phyloP scores from a whole-genome alignment of 2,329 filamentous ascomycete species.

The Monosporascus sp. region DNA sequence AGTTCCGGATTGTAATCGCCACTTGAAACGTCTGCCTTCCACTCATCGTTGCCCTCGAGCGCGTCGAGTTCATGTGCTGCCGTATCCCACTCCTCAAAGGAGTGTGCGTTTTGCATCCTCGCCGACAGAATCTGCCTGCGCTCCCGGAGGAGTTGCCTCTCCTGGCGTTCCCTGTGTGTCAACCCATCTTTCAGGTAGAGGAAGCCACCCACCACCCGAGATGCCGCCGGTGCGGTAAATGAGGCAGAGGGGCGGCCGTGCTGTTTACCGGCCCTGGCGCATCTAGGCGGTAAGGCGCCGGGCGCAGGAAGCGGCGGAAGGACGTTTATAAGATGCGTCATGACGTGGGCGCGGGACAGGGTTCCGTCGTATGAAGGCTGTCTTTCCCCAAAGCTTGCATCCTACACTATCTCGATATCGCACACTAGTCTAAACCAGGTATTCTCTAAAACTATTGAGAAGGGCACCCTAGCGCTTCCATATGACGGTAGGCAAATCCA shows the following conservation, averaged over 20 bases:
- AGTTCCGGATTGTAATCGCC: slow-evolving; percentile 67
- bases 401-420: slow-evolving; percentile 1
- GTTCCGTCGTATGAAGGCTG: slow-evolving; percentile 2
- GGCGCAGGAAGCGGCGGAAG: slow-evolving; percentile 14
- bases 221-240: slow-evolving; percentile 21
- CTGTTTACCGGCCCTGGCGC: slow-evolving; percentile 4
- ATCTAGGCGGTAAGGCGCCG: slow-evolving; percentile 4
- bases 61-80: slow-evolving; percentile 73
- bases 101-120: slow-evolving; percentile 63
- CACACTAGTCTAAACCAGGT: neutral
- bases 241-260: neutral
- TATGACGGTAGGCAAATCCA: too few relatives aligned
- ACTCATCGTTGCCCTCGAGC: slow-evolving; percentile 73
- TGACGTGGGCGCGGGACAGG: slow-evolving; percentile 10
- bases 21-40: slow-evolving; percentile 64
- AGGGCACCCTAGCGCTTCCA: too few relatives aligned
- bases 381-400: slow-evolving; percentile 6
- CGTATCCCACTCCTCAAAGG: slow-evolving; percentile 65
- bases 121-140: slow-evolving; percentile 58
- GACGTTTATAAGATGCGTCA: slow-evolving; percentile 19
- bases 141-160: slow-evolving; percentile 45
- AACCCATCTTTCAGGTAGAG: slow-evolving; percentile 50
- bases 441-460: too few relatives aligned
- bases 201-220: slow-evolving; percentile 35
- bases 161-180: slow-evolving; percentile 43